These are phyloP conservation scores for Adansonia gregorii DNA, from an alignment of 441 rosid species.

Conservation along the genomic window DNA sequence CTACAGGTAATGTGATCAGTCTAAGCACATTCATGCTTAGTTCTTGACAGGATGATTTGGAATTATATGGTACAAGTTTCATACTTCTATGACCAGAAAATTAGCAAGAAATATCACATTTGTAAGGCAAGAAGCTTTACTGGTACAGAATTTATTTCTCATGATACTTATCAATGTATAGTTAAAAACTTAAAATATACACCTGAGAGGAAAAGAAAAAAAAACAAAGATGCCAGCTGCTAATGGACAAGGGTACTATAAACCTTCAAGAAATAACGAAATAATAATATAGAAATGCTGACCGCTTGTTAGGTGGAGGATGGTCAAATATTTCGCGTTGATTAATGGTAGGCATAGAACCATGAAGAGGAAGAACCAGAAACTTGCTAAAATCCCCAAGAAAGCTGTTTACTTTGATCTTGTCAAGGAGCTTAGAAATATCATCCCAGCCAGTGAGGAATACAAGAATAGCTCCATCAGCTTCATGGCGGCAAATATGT, in stretches of 20 bases:
- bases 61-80: not conserved
- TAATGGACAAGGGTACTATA: not conserved
- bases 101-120: not conserved
- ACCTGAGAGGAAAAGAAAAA: not conserved
- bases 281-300: slow-evolving; percentile 25
- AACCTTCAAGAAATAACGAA: not conserved
- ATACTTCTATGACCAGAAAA: not conserved
- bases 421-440: slow-evolving; percentile 81
- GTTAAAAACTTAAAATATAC: not conserved
- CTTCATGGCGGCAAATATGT: slow-evolving; percentile 76
- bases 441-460: slow-evolving; percentile 99
- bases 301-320: slow-evolving; percentile 76
- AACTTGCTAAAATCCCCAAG: slow-evolving; percentile 81
- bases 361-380: slow-evolving; percentile 85
- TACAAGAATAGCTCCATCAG: slow-evolving; percentile 88
- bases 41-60: slow-evolving; percentile 16
- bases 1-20: not conserved
- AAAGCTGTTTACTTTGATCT: slow-evolving; percentile 66
- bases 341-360: slow-evolving; percentile 89
- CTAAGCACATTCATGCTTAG: not conserved
- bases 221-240: not conserved
- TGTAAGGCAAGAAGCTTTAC: not conserved
- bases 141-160: not conserved
- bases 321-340: slow-evolving; percentile 89
- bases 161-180: not conserved